These are phyloP conservation scores for Arabidopsis hybrid DNA, from an alignment of 441 rosid genomes.

Conservation along the genomic window DNA sequence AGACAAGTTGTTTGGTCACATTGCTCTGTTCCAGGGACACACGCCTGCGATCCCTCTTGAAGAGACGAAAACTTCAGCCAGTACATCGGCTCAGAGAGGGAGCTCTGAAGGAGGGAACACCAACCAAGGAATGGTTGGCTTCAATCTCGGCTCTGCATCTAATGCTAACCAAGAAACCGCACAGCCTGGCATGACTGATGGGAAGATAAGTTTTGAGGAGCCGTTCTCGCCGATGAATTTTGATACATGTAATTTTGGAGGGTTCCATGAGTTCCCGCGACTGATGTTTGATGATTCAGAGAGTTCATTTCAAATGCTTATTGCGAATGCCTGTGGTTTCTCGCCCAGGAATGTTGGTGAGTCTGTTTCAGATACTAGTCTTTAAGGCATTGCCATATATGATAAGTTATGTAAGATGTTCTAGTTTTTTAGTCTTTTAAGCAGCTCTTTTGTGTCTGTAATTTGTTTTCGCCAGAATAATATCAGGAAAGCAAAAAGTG, in stretches of 20 bases:
- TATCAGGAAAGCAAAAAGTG: conserved; percentile 33
- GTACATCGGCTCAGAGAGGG: conserved; percentile 49
- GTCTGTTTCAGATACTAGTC: conserved; percentile 35
- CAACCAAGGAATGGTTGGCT: conserved; percentile 46
- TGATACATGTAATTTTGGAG: conserved; percentile 75
- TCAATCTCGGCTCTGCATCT: conserved; percentile 52
- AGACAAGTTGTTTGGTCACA: conserved; percentile 96
- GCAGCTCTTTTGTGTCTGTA: conserved; percentile 33
- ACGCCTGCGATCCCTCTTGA: conserved; percentile 90
- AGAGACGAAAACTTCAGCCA: conserved; percentile 56
- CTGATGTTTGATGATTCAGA: conserved; percentile 83
- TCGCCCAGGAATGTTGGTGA: conserved; percentile 59
- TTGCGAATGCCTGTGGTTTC: conserved; percentile 75
- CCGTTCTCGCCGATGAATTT: conserved; percentile 76
- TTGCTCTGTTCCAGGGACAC: conserved; percentile 93
- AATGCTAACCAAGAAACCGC: conserved; percentile 43
- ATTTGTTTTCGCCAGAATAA: conserved; percentile 35
- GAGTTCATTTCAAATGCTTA: conserved; percentile 68
- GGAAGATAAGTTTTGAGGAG: conserved; percentile 65
- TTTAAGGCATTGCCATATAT: conserved; percentile 36
- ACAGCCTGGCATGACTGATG: conserved; percentile 52
- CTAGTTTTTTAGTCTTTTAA: conserved; percentile 37
- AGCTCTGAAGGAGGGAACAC: conserved; percentile 47
- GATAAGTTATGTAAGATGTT: conserved; percentile 39
- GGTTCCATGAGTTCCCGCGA: conserved; percentile 83